Percentiles rank a stretch among this genome's conserved stretches.
phyloP scores from a whole-genome alignment of 208 protist genomes.

The Crithidia brevicula region DNA sequence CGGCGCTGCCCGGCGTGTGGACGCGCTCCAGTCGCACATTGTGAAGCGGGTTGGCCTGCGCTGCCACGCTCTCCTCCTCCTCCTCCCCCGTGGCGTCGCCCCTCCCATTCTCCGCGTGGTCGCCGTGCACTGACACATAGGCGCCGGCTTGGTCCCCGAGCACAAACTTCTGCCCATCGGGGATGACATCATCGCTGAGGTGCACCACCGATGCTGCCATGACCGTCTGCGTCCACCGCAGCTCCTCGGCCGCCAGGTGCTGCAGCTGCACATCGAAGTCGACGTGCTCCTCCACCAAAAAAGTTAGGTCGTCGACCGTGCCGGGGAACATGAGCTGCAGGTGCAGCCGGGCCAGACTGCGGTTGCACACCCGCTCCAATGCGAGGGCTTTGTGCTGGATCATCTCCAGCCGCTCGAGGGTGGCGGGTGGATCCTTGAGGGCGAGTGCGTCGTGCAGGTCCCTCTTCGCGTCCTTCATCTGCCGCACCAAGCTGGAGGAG shows the following conservation, averaged over 20 bases:
- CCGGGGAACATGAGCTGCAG: slow-evolving; percentile 46
- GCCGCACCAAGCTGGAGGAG: slow-evolving; percentile 36
- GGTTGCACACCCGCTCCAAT: slow-evolving; percentile 42
- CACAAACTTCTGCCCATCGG: slow-evolving; percentile 8
- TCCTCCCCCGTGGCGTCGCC: not conserved
- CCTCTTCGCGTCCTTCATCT: slow-evolving; percentile 11
- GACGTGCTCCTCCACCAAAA: slow-evolving; percentile 79
- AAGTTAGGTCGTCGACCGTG: slow-evolving; percentile 63
- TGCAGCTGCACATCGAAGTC: slow-evolving; percentile 58
- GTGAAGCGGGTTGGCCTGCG: slow-evolving; percentile 15
- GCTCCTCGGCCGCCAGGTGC: slow-evolving; percentile 48
- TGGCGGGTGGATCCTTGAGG: not conserved
- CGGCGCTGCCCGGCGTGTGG: not conserved
- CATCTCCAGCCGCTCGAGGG: slow-evolving; percentile 26
- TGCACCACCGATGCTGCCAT: slow-evolving; percentile 12
- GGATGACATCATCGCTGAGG: not conserved
- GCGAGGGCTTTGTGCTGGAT: slow-evolving; percentile 21
- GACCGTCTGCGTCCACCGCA: slow-evolving; percentile 49
- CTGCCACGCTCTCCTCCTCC: not conserved
- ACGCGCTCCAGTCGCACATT: slow-evolving; percentile 27
- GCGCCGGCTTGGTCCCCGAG: not conserved
- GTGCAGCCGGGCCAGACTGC: slow-evolving; percentile 48
- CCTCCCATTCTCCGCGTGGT: not conserved
- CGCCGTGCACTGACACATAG: not conserved
- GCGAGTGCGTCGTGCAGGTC: slow-evolving; percentile 20